Evolutionary conservation across 306 rosid genomes (phyloP).

Genomic region (Hylodesmum podocarpum): DNA sequence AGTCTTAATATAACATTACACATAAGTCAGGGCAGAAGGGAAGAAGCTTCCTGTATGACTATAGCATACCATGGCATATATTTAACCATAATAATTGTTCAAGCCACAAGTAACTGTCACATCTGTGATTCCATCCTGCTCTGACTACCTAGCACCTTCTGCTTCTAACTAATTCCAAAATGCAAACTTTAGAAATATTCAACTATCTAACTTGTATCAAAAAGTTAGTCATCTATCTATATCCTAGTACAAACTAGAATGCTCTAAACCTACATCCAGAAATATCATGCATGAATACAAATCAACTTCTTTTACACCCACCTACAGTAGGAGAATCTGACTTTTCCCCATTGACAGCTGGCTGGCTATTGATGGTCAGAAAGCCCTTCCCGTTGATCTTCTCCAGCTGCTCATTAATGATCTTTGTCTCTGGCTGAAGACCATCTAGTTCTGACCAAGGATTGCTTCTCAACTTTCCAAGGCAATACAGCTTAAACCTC

Average conservation of each 20-base stretch:
- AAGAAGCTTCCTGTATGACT: not conserved
- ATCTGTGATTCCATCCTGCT: not conserved
- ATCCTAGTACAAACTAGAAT: not conserved
- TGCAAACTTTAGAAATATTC: not conserved
- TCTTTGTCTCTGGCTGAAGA: conserved; percentile 88
- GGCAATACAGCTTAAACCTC: conserved; percentile 81
- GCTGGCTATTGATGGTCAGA: conserved; percentile 98
- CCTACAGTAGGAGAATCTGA: conserved; percentile 87
- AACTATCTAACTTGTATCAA: not conserved
- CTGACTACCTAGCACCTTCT: not conserved
- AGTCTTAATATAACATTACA: not conserved
- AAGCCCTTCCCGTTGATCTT: conserved; percentile 73
- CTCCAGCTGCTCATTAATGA: conserved; percentile 78
- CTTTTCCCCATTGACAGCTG: conserved; percentile 85
- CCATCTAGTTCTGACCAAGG: conserved; percentile 99
- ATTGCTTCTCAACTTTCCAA: conserved; percentile 87
- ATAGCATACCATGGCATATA: not conserved
- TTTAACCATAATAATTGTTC: not conserved
- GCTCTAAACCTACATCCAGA: not conserved
- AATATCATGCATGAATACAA: conserved; percentile 8
- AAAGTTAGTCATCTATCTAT: not conserved
- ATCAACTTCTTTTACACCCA: conserved; percentile 39
- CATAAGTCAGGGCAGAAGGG: not conserved
- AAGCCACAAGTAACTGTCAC: not conserved
- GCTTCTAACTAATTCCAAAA: conserved; percentile 13